Evolutionary conservation across 2,329 filamentous ascomycete genomes (phyloP).

Genomic region (Xylaria sp.): DNA sequence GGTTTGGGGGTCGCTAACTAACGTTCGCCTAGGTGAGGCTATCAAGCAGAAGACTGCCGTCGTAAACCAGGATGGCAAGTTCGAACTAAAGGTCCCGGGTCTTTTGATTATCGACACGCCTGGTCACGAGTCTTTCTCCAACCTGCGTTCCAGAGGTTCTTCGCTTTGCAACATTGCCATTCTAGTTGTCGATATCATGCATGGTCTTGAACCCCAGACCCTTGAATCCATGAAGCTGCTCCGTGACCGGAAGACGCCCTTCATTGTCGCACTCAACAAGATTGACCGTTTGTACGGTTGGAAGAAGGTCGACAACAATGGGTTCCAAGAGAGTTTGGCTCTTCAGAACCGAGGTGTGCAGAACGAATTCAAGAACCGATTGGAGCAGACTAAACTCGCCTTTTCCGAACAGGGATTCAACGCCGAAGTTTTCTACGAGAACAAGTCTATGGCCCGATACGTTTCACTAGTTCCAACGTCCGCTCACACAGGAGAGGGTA

Average conservation of each 20-base stretch:
- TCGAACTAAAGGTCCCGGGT: constrained; percentile 98
- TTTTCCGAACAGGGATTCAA: constrained; percentile 99
- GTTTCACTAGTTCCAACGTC: constrained; percentile 98
- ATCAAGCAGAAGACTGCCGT: constrained; percentile 92
- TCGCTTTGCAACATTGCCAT: constrained; percentile 99
- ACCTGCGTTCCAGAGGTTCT: constrained; percentile 94
- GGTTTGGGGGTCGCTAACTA: constrained; percentile 3
- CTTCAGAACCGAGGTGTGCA: constrained; percentile 93
- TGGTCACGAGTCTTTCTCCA: constrained; percentile 99
- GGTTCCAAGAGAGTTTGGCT: constrained; percentile 90
- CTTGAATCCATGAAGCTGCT: constrained; percentile 96
- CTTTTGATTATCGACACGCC: constrained; percentile 97
- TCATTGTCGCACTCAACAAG: constrained; percentile 99
- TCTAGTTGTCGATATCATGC: constrained; percentile 99
- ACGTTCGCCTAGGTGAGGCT: constrained; percentile 73
- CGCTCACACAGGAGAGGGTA: constrained; percentile 98
- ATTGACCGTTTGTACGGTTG: constrained; percentile 99
- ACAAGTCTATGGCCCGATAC: constrained; percentile 94
- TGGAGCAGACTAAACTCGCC: constrained; percentile 90
- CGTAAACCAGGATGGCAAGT: constrained; percentile 88
- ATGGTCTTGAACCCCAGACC: constrained; percentile 96
- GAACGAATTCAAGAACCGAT: constrained; percentile 90
- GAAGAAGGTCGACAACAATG: constrained; percentile 99
- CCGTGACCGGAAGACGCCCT: constrained; percentile 92
- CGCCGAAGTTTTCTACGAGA: constrained; percentile 95